phyloP scores from a whole-genome alignment of 2,329 filamentous ascomycete species.

The Pseudohalonectria lignicola region DNA sequence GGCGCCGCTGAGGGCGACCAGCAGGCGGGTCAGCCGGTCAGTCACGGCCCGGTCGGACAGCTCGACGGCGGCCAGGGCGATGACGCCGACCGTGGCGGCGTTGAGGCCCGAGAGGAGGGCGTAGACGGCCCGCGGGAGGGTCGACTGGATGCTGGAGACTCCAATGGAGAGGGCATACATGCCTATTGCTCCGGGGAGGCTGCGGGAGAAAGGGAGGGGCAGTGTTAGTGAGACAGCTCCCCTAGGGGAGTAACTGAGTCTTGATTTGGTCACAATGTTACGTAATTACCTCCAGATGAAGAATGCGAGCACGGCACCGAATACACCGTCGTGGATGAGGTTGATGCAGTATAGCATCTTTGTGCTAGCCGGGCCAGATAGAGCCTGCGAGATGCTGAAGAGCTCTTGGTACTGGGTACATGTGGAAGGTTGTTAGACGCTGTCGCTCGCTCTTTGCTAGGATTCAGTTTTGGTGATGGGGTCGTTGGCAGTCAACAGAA shows the following conservation, averaged over 20 bases:
- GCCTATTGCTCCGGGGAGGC: constrained; percentile 57
- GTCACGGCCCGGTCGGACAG: constrained; percentile 58
- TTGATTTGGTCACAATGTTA: neutral
- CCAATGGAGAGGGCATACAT: constrained; percentile 60
- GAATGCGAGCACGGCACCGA: constrained; percentile 47
- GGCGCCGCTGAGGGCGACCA: constrained; percentile 52
- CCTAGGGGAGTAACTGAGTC: neutral
- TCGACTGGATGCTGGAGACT: constrained; percentile 45
- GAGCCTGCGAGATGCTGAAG: constrained; percentile 58
- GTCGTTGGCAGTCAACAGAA: no score
- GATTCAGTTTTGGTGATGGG: no score
- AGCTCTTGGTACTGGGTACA: constrained; percentile 53
- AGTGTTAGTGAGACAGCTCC: no score
- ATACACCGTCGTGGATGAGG: constrained; percentile 48
- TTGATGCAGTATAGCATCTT: constrained; percentile 64
- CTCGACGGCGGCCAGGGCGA: constrained; percentile 58
- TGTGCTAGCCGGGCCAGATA: constrained; percentile 57
- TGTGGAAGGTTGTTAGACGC: neutral
- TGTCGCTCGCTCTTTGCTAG: no score
- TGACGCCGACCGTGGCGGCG: constrained; percentile 59
- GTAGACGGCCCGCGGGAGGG: constrained; percentile 52
- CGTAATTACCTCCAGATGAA: constrained; percentile 47
- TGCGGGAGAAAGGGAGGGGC: constrained; percentile 10
- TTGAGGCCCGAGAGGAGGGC: constrained; percentile 63
- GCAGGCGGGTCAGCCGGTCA: constrained; percentile 47